Evolutionary conservation across 257 asterid species (phyloP).

Genomic region (Solanum appendiculatum): DNA sequence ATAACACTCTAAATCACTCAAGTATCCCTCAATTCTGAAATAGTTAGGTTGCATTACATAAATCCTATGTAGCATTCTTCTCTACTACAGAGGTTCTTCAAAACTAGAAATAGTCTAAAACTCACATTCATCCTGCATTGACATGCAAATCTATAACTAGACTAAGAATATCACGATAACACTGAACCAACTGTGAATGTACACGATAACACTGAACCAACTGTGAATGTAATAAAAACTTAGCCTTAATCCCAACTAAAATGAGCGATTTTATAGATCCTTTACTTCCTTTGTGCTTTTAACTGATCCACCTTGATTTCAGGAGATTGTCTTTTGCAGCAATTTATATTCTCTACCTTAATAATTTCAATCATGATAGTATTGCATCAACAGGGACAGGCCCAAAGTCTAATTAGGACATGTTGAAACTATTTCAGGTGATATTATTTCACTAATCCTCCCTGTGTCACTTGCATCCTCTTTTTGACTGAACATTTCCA

Average conservation of each 20-base stretch:
- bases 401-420: not conserved
- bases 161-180: not conserved
- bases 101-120: not conserved
- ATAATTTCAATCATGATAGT: not conserved
- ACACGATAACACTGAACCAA: not conserved
- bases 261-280: not conserved
- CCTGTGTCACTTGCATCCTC: not conserved
- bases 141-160: not conserved
- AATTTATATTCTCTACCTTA: not conserved
- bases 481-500: not conserved
- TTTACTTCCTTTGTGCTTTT: not conserved
- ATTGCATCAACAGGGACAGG: not conserved
- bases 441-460: not conserved
- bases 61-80: not conserved
- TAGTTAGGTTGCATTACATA: not conserved
- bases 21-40: not conserved
- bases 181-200: not conserved
- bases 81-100: not conserved
- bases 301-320: not conserved
- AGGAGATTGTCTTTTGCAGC: not conserved
- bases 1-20: not conserved
- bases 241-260: not conserved
- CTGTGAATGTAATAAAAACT: not conserved
- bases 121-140: not conserved
- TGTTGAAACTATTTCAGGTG: not conserved